phyloP scores from a whole-genome alignment of 805 yeast species.

The Zygotorulaspora chibaensis region DNA sequence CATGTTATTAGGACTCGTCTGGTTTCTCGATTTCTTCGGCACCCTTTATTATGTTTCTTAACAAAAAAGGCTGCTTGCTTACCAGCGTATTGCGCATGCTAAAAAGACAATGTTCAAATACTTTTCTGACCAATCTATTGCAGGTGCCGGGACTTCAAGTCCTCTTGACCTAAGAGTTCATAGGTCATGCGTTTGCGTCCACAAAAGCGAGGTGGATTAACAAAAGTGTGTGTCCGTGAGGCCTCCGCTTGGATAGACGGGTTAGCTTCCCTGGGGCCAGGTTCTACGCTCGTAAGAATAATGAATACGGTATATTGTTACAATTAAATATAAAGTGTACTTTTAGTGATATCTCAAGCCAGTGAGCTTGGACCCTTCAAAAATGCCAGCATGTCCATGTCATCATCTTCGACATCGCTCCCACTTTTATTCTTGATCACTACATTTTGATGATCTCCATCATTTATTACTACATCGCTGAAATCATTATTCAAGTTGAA shows the following conservation, averaged over 20 bases:
- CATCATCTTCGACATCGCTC: constrained; percentile 8
- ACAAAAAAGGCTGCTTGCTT: neutral
- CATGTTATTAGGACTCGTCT: neutral
- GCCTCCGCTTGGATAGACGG: too few species aligned
- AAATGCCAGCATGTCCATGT: constrained; percentile 28
- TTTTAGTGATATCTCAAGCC: constrained; percentile 1
- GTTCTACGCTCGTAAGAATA: too few species aligned
- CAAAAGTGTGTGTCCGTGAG: too few species aligned
- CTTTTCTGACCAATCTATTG: too few species aligned
- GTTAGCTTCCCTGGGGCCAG: too few species aligned
- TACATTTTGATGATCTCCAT: neutral
- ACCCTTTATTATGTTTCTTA: neutral
- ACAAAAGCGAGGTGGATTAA: too few species aligned
- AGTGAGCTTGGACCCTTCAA: constrained; percentile 22
- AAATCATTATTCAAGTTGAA: constrained; percentile 10
- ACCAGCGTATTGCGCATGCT: too few species aligned
- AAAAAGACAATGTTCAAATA: too few species aligned
- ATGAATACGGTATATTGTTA: neutral
- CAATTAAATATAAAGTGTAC: neutral
- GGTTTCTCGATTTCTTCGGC: neutral
- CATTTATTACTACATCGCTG: constrained; percentile 6
- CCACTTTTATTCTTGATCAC: neutral
- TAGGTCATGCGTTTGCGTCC: too few species aligned
- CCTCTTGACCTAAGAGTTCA: too few species aligned
- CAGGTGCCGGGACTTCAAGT: too few species aligned